Evolutionary conservation across 192 early-diverging fungal species (phyloP).

Genomic region (Pilobolus umbonatus): DNA sequence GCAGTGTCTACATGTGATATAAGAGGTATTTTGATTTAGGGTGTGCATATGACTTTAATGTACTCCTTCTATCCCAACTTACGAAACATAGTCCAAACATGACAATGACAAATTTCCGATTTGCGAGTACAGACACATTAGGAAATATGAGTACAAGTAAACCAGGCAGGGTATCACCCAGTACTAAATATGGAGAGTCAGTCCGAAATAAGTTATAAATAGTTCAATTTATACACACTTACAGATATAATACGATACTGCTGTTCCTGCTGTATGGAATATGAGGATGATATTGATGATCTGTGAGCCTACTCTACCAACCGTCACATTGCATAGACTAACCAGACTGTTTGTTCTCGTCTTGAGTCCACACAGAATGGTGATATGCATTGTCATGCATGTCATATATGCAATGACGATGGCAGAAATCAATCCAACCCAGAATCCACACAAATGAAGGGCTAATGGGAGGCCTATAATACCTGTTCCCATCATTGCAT

Average conservation of each 20-base stretch:
- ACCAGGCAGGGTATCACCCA: conserved; percentile 45
- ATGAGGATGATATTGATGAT: conserved; percentile 52
- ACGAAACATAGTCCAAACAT: conserved; percentile 22
- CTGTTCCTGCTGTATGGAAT: conserved; percentile 40
- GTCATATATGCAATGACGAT: conserved; percentile 44
- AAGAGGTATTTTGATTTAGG: conserved; percentile 3
- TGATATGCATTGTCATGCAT: conserved; percentile 47
- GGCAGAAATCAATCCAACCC: conserved; percentile 44
- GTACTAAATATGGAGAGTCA: conserved; percentile 20
- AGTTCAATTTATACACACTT: conserved; percentile 4
- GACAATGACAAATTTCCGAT: conserved; percentile 32
- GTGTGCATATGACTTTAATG: too few relatives aligned
- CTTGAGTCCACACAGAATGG: conserved; percentile 50
- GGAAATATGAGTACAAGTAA: conserved; percentile 29
- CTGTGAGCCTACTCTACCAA: conserved; percentile 46
- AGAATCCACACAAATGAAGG: conserved; percentile 58
- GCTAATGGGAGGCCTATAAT: conserved; percentile 62
- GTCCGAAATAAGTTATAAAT: background rate
- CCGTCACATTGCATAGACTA: conserved; percentile 34
- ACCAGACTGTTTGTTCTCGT: conserved; percentile 48
- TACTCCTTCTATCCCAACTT: conserved; percentile 1
- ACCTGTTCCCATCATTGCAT: conserved; percentile 66
- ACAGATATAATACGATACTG: conserved; percentile 18
- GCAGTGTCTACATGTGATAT: conserved; percentile 37
- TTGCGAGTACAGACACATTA: conserved; percentile 13